Base-by-base conservation (phyloP, 176 grass and related monocot species). In the Tillandsia fasciculata region DNA sequence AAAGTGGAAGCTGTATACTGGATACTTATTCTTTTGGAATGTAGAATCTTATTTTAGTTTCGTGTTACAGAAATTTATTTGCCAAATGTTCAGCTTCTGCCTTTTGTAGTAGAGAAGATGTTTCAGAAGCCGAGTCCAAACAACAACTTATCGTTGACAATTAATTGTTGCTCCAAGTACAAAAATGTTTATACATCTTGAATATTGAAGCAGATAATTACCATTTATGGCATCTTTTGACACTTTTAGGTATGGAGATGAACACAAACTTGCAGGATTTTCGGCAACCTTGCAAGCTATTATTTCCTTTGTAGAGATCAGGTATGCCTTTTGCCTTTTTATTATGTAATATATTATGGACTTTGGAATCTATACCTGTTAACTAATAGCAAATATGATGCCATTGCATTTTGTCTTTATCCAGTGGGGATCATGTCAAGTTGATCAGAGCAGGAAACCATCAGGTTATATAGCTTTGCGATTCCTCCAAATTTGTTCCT, bases 201-300 rank as follows among this genome's bases (percentile, higher is more conserved):
- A 42, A 42, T 42, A 42, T 42, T 42, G 33, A 42, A 42, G 4
- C 33, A 42, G 33, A 64, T 73, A 28, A 22, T 7, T 63, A 33
- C 13, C 11, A 17, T 6, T 50, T 57, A 18, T 15, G 74, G 56
- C 0, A 6, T 73, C n/a, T 70, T 51, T 42, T 42, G 50, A 4
- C 50, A 74, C 59, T 67, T 88, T 77, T 68, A 96, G 94, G 75
- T 99, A 99, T 66, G 94, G 94, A 11, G 90, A 99, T 66, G 90
- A 99, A 79, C 90, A 99, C 75, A 99, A 86, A 82, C 80, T 99
- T 68, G 94, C 94, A n/a, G 94, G 94, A 70, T 99, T 99, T 72
- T 90, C 90, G 66, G 94, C 94, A 73, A 99, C 94, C 9, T 70
- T 99, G 79, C 94, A 99, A 77, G 87, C 94, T 15, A 99, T 99